Evolutionary conservation across 1,284 basidiomycete genomes (phyloP), one percentile per base, ranked within the genome.

Genomic region (Veloboletus limbatus): DNA sequence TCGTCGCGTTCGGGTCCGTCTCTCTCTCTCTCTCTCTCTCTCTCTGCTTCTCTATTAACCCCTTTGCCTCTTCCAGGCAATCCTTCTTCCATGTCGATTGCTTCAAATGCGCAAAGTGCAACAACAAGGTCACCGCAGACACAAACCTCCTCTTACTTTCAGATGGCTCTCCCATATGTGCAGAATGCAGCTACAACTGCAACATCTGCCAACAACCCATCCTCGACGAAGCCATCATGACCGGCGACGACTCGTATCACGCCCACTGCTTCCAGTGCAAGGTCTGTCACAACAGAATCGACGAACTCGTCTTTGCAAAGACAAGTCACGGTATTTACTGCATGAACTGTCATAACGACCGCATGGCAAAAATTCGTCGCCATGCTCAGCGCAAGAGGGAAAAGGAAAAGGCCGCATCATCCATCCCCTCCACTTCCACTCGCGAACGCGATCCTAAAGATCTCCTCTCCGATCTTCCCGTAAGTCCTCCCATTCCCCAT

Each of bases 321-420:
- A 99, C 97, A 1, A 92, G 85, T 53, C 92, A 97, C 61, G 96
- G 97, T 40, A 98, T 99, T 54, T 99, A 99, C 69, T 99, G 96
- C 67, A 97, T 98, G 95, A 83, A 84, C 43, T 99, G 96, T 62
- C 97, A 99, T 67, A 97, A 95, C 69, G 91, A 97, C 52, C 87
- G 97, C 46, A 96, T 98, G 62, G 92, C 92, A 24, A 81, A 91
- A 54, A 93, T 92, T 56, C 73, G 92, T 54, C 82, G 89, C 52
- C 92, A 97, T 65, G 88, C 91, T 2, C 92, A 97, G 70, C 80
- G 77, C 57, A 81, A 84, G 56, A 71, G 76, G 2, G 79, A 82
- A 57, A 63, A 55, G 36, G 79, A 75, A 53, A 69, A 60, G 47
- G 68, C 63, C 6, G 60, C 65, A 32, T 63, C 61, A 8, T 68